Base-by-base conservation (phyloP, 2,329 filamentous ascomycete genomes). In the Setomelanomma holmii region DNA sequence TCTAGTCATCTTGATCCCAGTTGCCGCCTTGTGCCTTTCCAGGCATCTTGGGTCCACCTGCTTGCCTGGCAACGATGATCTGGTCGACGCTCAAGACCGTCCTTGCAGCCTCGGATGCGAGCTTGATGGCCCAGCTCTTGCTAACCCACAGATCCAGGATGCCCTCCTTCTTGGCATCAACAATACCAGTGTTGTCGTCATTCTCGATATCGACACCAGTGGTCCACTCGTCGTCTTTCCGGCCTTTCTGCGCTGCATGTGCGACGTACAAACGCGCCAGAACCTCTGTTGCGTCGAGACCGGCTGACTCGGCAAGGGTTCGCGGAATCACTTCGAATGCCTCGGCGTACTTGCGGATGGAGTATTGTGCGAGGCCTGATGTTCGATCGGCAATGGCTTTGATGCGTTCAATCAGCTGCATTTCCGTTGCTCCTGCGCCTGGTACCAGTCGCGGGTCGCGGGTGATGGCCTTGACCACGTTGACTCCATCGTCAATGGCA, bases 391-490 rank as follows among this genome's bases (percentile, higher is more conserved):
- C 95, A 55, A 93, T 89, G 19, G 90, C 88, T 69, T 91, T 90
- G 82, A 99, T 90, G 71, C 92, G 87, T 81, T 96, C 92, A 45
- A 96, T 89, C 54, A 99, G 85, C 79, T 97, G 91, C 75, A 96
- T 88, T 78, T 99, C 95, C 57, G 93, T 91, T 41, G 95, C 93
- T 68, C 95, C 96, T 23, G 95, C 95, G 61, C 95, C 95, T 33
- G 95, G 92, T 0, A 99, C 93, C 52, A 99, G 83, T 59, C 93
- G 86, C 5, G 93, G 82, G 73, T 99, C 96, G 74, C 90, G 90
- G 56, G 95, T 98, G 75, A 99, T 96, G 61, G 95, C 95, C 82
- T 99, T 99, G 76, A 99, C 90, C 45, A 96, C 96, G 72, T 98
- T 99, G 75, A 99, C 95, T 61, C 95, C 95, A 65, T 99, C 95